Evolutionary conservation across 306 rosid genomes (phyloP).

Genomic region (Urtica urens): DNA sequence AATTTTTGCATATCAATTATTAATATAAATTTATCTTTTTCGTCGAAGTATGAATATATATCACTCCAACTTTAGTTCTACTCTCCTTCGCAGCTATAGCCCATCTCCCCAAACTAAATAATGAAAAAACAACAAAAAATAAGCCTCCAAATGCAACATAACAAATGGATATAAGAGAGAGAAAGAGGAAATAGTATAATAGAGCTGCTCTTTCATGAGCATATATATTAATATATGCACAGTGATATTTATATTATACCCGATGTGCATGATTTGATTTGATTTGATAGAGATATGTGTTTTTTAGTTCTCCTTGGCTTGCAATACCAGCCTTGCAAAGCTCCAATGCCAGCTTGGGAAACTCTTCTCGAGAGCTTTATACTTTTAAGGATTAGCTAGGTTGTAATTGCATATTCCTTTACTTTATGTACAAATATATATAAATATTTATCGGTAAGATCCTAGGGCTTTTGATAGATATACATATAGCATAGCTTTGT

Average conservation of each 20-base stretch:
- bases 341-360: constrained; percentile 55
- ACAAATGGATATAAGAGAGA: constrained; percentile 1
- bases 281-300: constrained; percentile 26
- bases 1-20: constrained; percentile 10
- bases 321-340: constrained; percentile 53
- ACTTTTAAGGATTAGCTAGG: constrained; percentile 34
- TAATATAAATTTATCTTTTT: constrained; percentile 5
- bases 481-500: constrained; percentile 7
- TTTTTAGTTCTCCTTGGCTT: constrained; percentile 24
- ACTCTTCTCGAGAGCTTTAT: constrained; percentile 15
- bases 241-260: constrained; percentile 8
- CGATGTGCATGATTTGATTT: constrained; percentile 40
- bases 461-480: constrained; percentile 24
- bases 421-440: background rate
- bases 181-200: background rate
- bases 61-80: constrained; percentile 31
- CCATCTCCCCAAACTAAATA: background rate
- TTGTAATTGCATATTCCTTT: constrained; percentile 14
- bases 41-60: constrained; percentile 18
- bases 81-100: constrained; percentile 1
- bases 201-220: background rate
- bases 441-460: constrained; percentile 3
- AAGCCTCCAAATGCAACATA: constrained; percentile 30
- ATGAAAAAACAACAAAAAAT: background rate
- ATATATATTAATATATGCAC: constrained; percentile 1